Evolutionary conservation across 2,329 filamentous ascomycete species (phyloP), one percentile per base, ranked within the genome.

Genomic region (Ilyonectria robusta): DNA sequence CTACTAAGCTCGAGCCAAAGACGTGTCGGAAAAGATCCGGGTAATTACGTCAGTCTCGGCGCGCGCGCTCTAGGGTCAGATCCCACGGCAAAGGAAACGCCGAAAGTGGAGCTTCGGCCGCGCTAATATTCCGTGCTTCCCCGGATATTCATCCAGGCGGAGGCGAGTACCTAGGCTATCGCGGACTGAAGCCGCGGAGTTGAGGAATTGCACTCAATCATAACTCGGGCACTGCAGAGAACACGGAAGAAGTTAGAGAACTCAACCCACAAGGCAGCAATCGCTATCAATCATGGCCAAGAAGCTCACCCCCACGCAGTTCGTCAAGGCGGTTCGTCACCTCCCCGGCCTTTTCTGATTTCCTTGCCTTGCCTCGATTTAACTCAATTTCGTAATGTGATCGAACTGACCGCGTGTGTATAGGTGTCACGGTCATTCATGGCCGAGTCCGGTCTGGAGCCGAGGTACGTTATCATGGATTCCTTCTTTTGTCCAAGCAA

Each of bases 341-440:
- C 11, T 23, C 35, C 33, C 42, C 54, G 51, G 8, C n/a, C 13
- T 6, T n/a, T 8, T 2, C 7, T 7, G 1, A 15, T 0, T 7
- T 2, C 10, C 0, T 1, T 0, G 1, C 1, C 4, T 2, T 17
- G 4, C 0, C 0, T 23, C 13, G 0, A 5, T 13, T 10, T 17
- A 2, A 15, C 19, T 2, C 15, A 11, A 15, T 3, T 40, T 56
- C 35, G 19, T 23, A 1, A 26, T 29, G 8, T 6, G 42, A 26
- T 31, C 19, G n/a, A 26, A 21, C 33, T 65, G 10, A 76, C 29
- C 17, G 17, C 23, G 4, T 8, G 11, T 6, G n/a, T 11, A 10
- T 65, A 96, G 94, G 94, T 97, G 53, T 88, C 94, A 85, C 92
- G 93, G 79, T 95, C 93, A 2, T 98, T 98, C 81, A 89, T 93